Conservation (phyloP, 2,329 filamentous ascomycete species). For the Aspergillus sp. region DNA sequence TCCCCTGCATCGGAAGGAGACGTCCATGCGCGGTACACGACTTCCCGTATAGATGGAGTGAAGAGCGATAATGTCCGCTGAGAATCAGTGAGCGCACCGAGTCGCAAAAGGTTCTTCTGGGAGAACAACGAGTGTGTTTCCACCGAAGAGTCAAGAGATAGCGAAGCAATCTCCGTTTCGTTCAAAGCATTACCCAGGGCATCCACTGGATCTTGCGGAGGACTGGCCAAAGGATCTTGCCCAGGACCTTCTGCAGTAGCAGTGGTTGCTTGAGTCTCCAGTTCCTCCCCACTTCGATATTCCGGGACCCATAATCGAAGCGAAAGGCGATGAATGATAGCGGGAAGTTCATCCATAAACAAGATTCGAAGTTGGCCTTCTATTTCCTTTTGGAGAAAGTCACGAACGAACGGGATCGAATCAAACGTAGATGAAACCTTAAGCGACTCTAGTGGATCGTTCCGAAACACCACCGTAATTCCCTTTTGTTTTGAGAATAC, state of each 20-base stretch:
- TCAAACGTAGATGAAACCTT: constrained; percentile 99
- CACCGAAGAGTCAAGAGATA: constrained; percentile 77
- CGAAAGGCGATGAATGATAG: constrained; percentile 92
- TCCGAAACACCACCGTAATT: constrained; percentile 93
- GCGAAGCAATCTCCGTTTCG: constrained; percentile 72
- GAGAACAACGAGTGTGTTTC: constrained; percentile 92
- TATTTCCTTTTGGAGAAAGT: constrained; percentile 95
- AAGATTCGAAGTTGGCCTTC: constrained; percentile 88
- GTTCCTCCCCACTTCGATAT: constrained; percentile 69
- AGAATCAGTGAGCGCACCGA: constrained; percentile 82
- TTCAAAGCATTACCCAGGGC: constrained; percentile 77
- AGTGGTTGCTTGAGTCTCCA: constrained; percentile 58
- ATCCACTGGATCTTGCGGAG: constrained; percentile 81
- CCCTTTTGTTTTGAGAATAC: constrained; percentile 98
- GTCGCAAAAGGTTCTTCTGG: constrained; percentile 85
- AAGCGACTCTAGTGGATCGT: constrained; percentile 95
- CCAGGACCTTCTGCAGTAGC: constrained; percentile 62
- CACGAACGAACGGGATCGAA: constrained; percentile 96
- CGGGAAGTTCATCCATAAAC: constrained; percentile 97
- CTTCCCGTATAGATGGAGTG: constrained; percentile 86
- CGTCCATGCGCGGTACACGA: constrained; percentile 91
- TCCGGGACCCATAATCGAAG: constrained; percentile 89
- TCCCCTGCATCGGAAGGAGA: constrained; percentile 74
- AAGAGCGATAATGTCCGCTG: constrained; percentile 90
- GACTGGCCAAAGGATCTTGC: constrained; percentile 79